A percentile compares a stretch with the other conserved stretches of the same genome.
These are phyloP conservation scores for Exophiala mesophila DNA, from an alignment of 2,329 filamentous ascomycete genomes.

Conservation along the genomic window DNA sequence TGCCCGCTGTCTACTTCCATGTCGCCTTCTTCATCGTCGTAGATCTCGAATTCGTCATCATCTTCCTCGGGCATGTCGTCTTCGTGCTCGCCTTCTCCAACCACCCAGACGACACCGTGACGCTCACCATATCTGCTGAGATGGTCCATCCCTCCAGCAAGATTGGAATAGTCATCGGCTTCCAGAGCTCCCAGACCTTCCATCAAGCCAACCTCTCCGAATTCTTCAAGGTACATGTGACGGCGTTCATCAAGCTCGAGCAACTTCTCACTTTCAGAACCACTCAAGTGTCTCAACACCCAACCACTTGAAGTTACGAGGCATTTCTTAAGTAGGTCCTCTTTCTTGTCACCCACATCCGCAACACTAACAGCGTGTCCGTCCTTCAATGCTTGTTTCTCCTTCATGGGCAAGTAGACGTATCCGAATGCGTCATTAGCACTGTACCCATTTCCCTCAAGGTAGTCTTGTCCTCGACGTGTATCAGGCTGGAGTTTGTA, in stretches of 20 bases:
- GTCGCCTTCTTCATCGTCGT: slow-evolving; percentile 19
- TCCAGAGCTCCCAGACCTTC: slow-evolving; percentile 26
- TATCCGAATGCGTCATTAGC: slow-evolving; percentile 33
- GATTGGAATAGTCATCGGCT: slow-evolving; percentile 40
- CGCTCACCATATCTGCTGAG: slow-evolving; percentile 42
- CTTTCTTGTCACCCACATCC: slow-evolving; percentile 28
- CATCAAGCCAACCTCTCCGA: slow-evolving; percentile 32
- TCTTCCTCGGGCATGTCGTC: slow-evolving; percentile 19
- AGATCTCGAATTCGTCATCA: slow-evolving; percentile 23
- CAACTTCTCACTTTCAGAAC: slow-evolving; percentile 43
- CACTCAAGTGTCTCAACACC: slow-evolving; percentile 40
- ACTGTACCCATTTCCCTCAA: slow-evolving; percentile 26
- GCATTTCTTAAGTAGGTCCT: slow-evolving; percentile 37
- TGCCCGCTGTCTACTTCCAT: slow-evolving; percentile 19
- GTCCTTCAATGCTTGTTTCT: slow-evolving; percentile 38
- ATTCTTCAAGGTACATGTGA: slow-evolving; percentile 36
- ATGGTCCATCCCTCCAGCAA: slow-evolving; percentile 41
- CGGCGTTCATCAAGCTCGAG: slow-evolving; percentile 40
- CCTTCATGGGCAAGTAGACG: slow-evolving; percentile 40
- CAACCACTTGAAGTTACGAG: slow-evolving; percentile 43
- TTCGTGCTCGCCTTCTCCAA: slow-evolving; percentile 29
- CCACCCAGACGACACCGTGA: slow-evolving; percentile 42
- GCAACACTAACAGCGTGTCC: slow-evolving; percentile 40
- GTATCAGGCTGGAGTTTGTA: slow-evolving; percentile 25
- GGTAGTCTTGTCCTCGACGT: slow-evolving; percentile 25